A percentile compares a stretch with the other conserved stretches of the same genome.
Evolutionary conservation across 192 early-diverging fungal species (phyloP).

Genomic region (Backusella tarrabulga): DNA sequence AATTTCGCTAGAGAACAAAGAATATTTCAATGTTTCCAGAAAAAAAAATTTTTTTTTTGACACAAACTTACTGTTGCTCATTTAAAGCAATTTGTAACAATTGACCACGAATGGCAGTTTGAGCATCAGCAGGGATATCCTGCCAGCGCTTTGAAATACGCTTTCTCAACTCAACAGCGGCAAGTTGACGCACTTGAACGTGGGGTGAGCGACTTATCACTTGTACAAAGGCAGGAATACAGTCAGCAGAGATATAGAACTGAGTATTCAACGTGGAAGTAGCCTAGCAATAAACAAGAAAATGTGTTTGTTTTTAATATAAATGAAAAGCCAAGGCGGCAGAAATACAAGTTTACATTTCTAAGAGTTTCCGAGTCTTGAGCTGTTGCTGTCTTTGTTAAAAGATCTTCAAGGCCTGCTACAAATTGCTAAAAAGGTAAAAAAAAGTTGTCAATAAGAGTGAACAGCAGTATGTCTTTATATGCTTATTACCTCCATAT

Average conservation of each 20-base stretch:
- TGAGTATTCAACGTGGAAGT: constrained; percentile 73
- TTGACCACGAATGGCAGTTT: constrained; percentile 61
- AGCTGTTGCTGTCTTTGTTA: constrained; percentile 34
- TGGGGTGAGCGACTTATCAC: constrained; percentile 65
- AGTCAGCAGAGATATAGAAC: constrained; percentile 65
- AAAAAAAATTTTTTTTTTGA: constrained; percentile 1
- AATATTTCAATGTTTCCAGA: background rate
- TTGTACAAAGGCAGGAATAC: constrained; percentile 81
- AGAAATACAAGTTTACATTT: constrained; percentile 22
- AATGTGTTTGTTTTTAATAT: background rate
- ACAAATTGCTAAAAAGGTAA: constrained; percentile 31
- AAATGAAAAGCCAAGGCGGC: background rate
- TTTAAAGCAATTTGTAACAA: constrained; percentile 71
- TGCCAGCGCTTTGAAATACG: constrained; percentile 76
- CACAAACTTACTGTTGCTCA: constrained; percentile 62
- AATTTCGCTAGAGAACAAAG: constrained; percentile 40
- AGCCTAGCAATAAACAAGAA: constrained; percentile 40
- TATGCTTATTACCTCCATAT: background rate
- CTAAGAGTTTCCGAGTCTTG: constrained; percentile 41
- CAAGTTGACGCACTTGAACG: constrained; percentile 78
- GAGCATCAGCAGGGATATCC: constrained; percentile 53
- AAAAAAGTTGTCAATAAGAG: background rate
- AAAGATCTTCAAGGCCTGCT: constrained; percentile 32
- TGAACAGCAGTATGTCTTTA: background rate
- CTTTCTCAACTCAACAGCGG: constrained; percentile 89